Evolutionary conservation across 164 flowering plant genomes (phyloP).

Genomic region (Nymphaea thermarum): DNA sequence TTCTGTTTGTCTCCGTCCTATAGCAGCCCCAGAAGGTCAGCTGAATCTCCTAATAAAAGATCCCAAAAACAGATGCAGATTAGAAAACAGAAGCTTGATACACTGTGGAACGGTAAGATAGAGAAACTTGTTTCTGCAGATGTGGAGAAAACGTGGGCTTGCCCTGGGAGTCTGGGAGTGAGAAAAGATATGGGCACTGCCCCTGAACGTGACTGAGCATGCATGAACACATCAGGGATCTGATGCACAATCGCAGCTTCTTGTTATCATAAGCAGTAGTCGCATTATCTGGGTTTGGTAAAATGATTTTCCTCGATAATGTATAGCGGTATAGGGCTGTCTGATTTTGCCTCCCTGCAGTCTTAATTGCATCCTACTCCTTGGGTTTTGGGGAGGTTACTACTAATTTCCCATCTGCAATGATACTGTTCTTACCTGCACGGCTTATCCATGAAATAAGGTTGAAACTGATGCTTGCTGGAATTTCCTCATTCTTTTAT

Average conservation of each 20-base stretch:
- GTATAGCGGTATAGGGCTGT: background rate
- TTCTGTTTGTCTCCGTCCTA: constrained; percentile 17
- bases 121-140: constrained; percentile 14
- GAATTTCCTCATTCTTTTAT: background rate
- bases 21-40: constrained; percentile 24
- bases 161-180: constrained; percentile 17
- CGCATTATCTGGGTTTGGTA: background rate
- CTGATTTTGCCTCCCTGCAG: too few relatives aligned
- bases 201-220: constrained; percentile 16
- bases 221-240: background rate
- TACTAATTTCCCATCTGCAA: background rate
- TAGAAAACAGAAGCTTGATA: constrained; percentile 1
- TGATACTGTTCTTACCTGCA: background rate
- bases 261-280: background rate
- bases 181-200: constrained; percentile 18
- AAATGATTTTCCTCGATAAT: background rate
- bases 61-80: background rate
- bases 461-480: background rate
- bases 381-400: background rate
- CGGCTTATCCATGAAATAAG: background rate
- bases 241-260: background rate
- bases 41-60: background rate
- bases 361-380: too few relatives aligned
- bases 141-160: constrained; percentile 17
- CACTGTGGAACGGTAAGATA: constrained; percentile 11